phyloP scores from a whole-genome alignment of 1,284 basidiomycete species.

The Singerocomus inundabilis region DNA sequence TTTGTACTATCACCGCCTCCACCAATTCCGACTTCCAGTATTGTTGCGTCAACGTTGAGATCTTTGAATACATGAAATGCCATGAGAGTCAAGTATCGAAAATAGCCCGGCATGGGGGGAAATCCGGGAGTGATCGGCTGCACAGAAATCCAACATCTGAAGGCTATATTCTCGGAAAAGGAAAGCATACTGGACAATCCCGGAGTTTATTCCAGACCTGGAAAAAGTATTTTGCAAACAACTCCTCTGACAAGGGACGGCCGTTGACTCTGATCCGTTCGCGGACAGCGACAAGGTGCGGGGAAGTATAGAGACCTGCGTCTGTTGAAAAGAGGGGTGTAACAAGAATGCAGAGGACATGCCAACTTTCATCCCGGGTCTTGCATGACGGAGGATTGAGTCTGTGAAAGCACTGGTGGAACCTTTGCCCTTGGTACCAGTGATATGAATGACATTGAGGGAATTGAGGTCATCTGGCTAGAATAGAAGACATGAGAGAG shows the following conservation, averaged over 20 bases:
- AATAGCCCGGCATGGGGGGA: slow-evolving; percentile 85
- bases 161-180: not conserved
- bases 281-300: slow-evolving; percentile 93
- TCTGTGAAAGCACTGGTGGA: slow-evolving; percentile 94
- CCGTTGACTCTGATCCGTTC: slow-evolving; percentile 97
- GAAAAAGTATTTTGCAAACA: slow-evolving; percentile 92
- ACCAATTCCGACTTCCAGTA: slow-evolving; percentile 97
- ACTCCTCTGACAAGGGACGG: slow-evolving; percentile 80
- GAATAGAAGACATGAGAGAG: slow-evolving; percentile 4
- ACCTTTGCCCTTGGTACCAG: slow-evolving; percentile 98
- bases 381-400: slow-evolving; percentile 64
- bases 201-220: slow-evolving; percentile 93
- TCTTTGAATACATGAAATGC: slow-evolving; percentile 90
- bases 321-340: slow-evolving; percentile 5
- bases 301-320: slow-evolving; percentile 91
- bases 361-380: slow-evolving; percentile 75
- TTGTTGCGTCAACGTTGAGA: slow-evolving; percentile 80
- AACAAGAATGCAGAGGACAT: slow-evolving; percentile 15
- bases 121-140: slow-evolving; percentile 56
- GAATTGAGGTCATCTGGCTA: slow-evolving; percentile 72
- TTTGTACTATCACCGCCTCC: slow-evolving; percentile 97
- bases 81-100: slow-evolving; percentile 90
- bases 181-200: slow-evolving; percentile 45
- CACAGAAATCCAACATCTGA: not conserved
- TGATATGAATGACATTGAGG: slow-evolving; percentile 94